phyloP scores from a whole-genome alignment of 2,329 filamentous ascomycete genomes.

The Aspergillus unguis region DNA sequence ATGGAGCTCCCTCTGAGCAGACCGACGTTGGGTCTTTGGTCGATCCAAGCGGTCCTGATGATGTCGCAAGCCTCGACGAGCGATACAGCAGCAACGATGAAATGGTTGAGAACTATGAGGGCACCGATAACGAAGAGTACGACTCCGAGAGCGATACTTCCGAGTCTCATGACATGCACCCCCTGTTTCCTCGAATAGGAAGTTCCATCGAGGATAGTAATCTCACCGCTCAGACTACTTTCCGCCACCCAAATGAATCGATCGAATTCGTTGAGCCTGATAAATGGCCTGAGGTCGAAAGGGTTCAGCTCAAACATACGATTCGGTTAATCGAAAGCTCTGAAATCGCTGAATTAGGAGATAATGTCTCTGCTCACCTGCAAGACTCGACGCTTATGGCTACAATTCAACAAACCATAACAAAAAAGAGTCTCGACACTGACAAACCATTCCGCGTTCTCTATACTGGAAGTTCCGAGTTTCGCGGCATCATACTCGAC shows the following conservation, averaged over 20 bases:
- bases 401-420: conserved; percentile 45
- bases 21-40: conserved; percentile 45
- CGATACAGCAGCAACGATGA: conserved; percentile 37
- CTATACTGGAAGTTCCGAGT: conserved; percentile 40
- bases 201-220: conserved; percentile 35
- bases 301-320: conserved; percentile 43
- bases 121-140: conserved; percentile 27
- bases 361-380: conserved; percentile 25
- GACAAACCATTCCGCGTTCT: conserved; percentile 45
- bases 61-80: conserved; percentile 44
- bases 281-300: conserved; percentile 37
- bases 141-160: conserved; percentile 26
- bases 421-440: conserved; percentile 36
- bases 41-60: conserved; percentile 41
- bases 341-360: conserved; percentile 29
- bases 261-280: conserved; percentile 45
- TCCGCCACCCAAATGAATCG: conserved; percentile 32
- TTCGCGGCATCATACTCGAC: conserved; percentile 42
- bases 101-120: conserved; percentile 31
- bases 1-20: conserved; percentile 44
- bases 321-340: conserved; percentile 35
- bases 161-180: conserved; percentile 30
- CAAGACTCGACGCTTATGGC: conserved; percentile 35
- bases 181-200: conserved; percentile 26
- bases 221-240: conserved; percentile 33